These are phyloP conservation scores for Penicillium brasilianum DNA, from an alignment of 2,329 filamentous ascomycete species.

Conservation along the genomic window DNA sequence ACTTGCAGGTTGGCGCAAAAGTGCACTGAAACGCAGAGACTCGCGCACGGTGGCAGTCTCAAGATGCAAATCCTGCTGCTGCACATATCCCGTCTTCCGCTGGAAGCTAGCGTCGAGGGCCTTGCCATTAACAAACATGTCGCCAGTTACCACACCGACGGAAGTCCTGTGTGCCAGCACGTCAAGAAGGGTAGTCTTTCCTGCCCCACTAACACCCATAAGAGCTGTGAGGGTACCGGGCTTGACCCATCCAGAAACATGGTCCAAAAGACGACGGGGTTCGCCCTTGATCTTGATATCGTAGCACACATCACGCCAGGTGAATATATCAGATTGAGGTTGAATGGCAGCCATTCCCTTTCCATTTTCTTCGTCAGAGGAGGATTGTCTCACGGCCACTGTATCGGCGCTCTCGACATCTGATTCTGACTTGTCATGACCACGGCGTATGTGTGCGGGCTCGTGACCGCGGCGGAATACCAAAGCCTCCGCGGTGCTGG, in stretches of 20 bases:
- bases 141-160: slow-evolving; percentile 84
- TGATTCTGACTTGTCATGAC: slow-evolving; percentile 7
- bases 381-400: not conserved
- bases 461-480: slow-evolving; percentile 67
- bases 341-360: slow-evolving; percentile 48
- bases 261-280: slow-evolving; percentile 73
- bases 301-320: slow-evolving; percentile 81
- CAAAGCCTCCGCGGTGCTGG: slow-evolving; percentile 76
- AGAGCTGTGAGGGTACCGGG: slow-evolving; percentile 86
- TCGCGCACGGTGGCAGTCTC: slow-evolving; percentile 85
- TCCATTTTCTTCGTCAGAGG: slow-evolving; percentile 7
- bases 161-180: slow-evolving; percentile 81
- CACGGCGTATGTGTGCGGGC: slow-evolving; percentile 19
- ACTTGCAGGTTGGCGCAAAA: slow-evolving; percentile 79
- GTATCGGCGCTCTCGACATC: slow-evolving; percentile 55
- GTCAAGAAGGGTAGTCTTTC: slow-evolving; percentile 88
- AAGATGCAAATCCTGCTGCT: slow-evolving; percentile 88
- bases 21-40: slow-evolving; percentile 80
- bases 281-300: slow-evolving; percentile 78
- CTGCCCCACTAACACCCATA: slow-evolving; percentile 88
- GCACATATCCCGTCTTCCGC: slow-evolving; percentile 59
- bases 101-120: slow-evolving; percentile 62
- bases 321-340: slow-evolving; percentile 74
- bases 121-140: slow-evolving; percentile 78
- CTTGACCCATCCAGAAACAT: slow-evolving; percentile 91